phyloP scores from a whole-genome alignment of 495 filamentous ascomycete species.

The Penicillium nucicola region DNA sequence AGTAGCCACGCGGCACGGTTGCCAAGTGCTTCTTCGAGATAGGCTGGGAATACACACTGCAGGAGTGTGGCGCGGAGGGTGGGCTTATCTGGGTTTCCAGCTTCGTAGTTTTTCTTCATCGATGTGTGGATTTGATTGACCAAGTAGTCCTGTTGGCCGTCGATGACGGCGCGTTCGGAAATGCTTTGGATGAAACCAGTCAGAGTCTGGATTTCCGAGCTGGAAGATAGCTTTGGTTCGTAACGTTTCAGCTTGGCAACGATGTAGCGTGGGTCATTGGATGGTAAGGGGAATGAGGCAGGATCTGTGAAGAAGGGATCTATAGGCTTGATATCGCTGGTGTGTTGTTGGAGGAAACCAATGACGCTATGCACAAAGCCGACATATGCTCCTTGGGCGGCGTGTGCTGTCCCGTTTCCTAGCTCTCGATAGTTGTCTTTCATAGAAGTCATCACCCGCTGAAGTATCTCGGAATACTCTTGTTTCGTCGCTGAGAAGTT shows the following conservation, averaged over 20 bases:
- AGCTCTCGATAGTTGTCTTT: constrained; percentile 65
- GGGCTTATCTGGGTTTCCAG: constrained; percentile 36
- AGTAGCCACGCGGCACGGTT: constrained; percentile 57
- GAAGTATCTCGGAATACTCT: constrained; percentile 55
- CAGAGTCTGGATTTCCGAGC: constrained; percentile 54
- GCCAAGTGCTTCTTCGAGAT: constrained; percentile 51
- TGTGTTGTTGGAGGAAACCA: constrained; percentile 63
- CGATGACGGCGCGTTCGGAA: constrained; percentile 58
- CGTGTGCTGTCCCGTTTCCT: constrained; percentile 31
- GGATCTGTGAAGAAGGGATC: constrained; percentile 69
- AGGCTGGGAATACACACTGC: constrained; percentile 61
- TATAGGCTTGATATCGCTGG: constrained; percentile 57
- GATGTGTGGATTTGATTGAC: constrained; percentile 56
- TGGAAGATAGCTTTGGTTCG: constrained; percentile 52
- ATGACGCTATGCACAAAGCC: constrained; percentile 65
- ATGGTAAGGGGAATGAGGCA: constrained; percentile 61
- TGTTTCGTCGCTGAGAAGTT: constrained; percentile 38
- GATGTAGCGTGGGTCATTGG: constrained; percentile 64
- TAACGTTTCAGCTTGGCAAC: constrained; percentile 65
- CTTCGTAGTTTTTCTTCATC: constrained; percentile 50
- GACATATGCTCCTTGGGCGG: constrained; percentile 56
- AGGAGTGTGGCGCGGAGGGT: constrained; percentile 58
- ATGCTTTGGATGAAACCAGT: constrained; percentile 62
- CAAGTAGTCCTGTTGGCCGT: constrained; percentile 59
- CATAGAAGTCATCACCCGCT: constrained; percentile 62